These are phyloP conservation scores for Tritrichomonas musculus DNA, from an alignment of 208 protist species.

Conservation along the genomic window DNA sequence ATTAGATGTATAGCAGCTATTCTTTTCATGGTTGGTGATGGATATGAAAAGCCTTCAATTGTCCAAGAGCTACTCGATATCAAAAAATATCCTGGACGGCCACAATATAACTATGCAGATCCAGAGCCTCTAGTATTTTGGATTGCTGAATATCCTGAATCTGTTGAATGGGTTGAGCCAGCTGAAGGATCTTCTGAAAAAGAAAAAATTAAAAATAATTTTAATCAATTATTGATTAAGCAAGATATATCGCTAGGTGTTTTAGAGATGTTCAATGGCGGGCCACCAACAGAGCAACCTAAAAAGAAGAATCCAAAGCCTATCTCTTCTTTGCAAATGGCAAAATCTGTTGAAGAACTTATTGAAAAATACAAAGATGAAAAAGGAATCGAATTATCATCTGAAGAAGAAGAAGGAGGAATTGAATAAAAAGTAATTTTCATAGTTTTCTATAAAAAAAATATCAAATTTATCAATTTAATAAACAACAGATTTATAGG, in stretches of 20 bases:
- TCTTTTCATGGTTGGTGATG: slow-evolving; percentile 33
- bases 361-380: background rate
- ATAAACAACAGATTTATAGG: too few species aligned
- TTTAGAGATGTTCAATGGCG: background rate
- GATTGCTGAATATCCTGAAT: slow-evolving; percentile 13
- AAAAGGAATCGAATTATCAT: too few species aligned
- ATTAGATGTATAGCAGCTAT: slow-evolving; percentile 37
- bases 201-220: background rate
- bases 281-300: background rate
- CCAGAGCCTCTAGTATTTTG: slow-evolving; percentile 10
- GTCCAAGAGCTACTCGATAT: slow-evolving; percentile 27
- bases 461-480: too few species aligned
- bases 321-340: background rate
- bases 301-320: background rate
- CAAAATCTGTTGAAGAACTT: background rate
- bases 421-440: too few species aligned
- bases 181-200: background rate
- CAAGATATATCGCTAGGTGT: background rate
- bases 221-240: background rate
- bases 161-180: background rate
- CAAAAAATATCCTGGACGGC: slow-evolving; percentile 18
- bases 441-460: too few species aligned
- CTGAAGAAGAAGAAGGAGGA: too few species aligned
- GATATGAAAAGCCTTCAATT: slow-evolving; percentile 31
- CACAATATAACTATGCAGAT: slow-evolving; percentile 37